Base-by-base conservation (phyloP, 2,329 filamentous ascomycete species). In the Dactylellina leptospora region DNA sequence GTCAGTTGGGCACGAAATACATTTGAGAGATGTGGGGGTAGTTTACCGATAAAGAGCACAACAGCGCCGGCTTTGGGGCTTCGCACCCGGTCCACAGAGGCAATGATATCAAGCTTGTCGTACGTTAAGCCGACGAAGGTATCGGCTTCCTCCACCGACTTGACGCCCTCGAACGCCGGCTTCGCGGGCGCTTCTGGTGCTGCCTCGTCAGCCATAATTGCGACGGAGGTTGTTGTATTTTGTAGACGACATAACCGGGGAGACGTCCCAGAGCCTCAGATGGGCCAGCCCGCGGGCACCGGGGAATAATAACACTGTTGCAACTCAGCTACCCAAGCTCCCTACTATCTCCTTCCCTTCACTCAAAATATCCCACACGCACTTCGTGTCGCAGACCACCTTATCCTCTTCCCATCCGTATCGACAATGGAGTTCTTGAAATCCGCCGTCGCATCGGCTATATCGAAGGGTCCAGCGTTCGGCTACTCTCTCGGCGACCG, bases 391-490 rank as follows among this genome's bases (percentile, higher is more conserved):
- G 18, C 13, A 22, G 28, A n/a, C 3, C 33, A 42, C 18, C 30
- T 13, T 13, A 44, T 11, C 48, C 28, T 30, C 38, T 50, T 22
- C 44, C n/a, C 22, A 42, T 18, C 28, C 20, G 8, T 22, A 16
- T n/a, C 27, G 3, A 22, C 5, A 61, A 99, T 99, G 95, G 93
- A 99, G 80, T 97, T 97, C 78, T 86, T 99, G 79, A 97, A 97
- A 82, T 97, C 93, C 73, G 95, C 95, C 56, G 92, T 97, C 79
- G 93, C 93, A 47, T 97, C 95, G 73, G 93, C 93, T 76, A 97
- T 99, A 78, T 91, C 95, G 47, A 95, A 96, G 80, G 93, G 93
- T 1, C 92, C 93, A 58, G 89, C 93, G 4, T 96, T 97, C 78
- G 92, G 92, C 3, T 97, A 96, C 79, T 89, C 86, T 50, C 95